These are phyloP conservation scores for Sapria himalayana DNA, from an alignment of 345 rosid species.

Conservation along the genomic window DNA sequence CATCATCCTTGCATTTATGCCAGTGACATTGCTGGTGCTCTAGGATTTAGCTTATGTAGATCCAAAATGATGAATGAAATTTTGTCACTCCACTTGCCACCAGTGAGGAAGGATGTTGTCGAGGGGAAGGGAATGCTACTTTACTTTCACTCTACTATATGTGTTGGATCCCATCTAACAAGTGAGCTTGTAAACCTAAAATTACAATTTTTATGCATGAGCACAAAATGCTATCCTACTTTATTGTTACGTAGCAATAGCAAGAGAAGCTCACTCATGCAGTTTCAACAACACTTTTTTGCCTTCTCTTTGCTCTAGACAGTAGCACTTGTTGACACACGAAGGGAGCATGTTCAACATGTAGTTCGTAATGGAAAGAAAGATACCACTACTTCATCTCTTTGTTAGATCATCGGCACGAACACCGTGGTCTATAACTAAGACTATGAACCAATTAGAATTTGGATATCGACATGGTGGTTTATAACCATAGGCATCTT, in stretches of 20 bases:
- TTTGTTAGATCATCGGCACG: too few species aligned
- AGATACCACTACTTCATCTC: not conserved
- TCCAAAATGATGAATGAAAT: not conserved
- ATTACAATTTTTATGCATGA: not conserved
- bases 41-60: not conserved
- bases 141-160: not conserved
- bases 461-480: too few species aligned
- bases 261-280: not conserved
- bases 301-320: constrained; percentile 5
- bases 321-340: constrained; percentile 1
- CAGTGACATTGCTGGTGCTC: not conserved
- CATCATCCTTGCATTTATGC: not conserved
- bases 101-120: not conserved
- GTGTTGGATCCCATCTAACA: not conserved
- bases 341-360: not conserved
- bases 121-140: not conserved
- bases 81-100: not conserved
- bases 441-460: too few species aligned
- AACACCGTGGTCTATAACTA: too few species aligned
- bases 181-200: constrained; percentile 1
- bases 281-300: not conserved
- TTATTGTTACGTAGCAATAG: not conserved
- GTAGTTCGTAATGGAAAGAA: not conserved
- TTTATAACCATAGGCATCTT: too few species aligned
- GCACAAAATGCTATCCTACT: too few species aligned